phyloP scores from a whole-genome alignment of 192 early-diverging fungal genomes.

The Linnemannia zychae region DNA sequence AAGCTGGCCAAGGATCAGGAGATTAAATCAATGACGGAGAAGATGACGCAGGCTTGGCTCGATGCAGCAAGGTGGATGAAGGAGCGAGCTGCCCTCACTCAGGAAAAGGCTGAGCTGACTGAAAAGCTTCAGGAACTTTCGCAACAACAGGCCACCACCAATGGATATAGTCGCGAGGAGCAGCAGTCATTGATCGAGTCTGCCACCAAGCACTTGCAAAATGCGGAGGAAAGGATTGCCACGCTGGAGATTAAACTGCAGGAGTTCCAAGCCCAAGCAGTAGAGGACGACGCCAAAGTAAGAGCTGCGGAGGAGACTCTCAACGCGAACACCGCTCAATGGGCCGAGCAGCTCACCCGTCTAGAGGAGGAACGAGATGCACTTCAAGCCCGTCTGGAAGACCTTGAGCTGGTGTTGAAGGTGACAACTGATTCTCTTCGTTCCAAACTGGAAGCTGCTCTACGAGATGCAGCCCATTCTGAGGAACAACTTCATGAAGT shows the following conservation, averaged over 20 bases:
- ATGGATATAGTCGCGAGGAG: slow-evolving; percentile 15
- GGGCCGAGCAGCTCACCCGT: slow-evolving; percentile 17
- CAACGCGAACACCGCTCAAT: slow-evolving; percentile 16
- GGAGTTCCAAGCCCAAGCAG: slow-evolving; percentile 43
- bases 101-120: slow-evolving; percentile 30
- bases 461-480: slow-evolving; percentile 46
- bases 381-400: slow-evolving; percentile 35
- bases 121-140: slow-evolving; percentile 23
- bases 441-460: slow-evolving; percentile 47
- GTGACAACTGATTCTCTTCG: slow-evolving; percentile 47
- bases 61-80: slow-evolving; percentile 43
- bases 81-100: slow-evolving; percentile 34
- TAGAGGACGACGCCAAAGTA: slow-evolving; percentile 30
- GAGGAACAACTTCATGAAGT: slow-evolving; percentile 56
- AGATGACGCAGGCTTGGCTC: slow-evolving; percentile 56
- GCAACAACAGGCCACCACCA: neutral
- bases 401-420: slow-evolving; percentile 22
- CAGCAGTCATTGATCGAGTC: slow-evolving; percentile 34
- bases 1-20: slow-evolving; percentile 52
- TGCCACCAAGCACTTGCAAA: slow-evolving; percentile 37
- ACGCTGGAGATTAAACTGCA: slow-evolving; percentile 42
- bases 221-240: slow-evolving; percentile 45
- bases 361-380: slow-evolving; percentile 41
- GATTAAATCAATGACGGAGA: slow-evolving; percentile 45
- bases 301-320: slow-evolving; percentile 13